A percentile compares a stretch with the other conserved stretches of the same genome.
Conservation (phyloP, 495 filamentous ascomycete species). For the Aspergillus funiculosus region DNA sequence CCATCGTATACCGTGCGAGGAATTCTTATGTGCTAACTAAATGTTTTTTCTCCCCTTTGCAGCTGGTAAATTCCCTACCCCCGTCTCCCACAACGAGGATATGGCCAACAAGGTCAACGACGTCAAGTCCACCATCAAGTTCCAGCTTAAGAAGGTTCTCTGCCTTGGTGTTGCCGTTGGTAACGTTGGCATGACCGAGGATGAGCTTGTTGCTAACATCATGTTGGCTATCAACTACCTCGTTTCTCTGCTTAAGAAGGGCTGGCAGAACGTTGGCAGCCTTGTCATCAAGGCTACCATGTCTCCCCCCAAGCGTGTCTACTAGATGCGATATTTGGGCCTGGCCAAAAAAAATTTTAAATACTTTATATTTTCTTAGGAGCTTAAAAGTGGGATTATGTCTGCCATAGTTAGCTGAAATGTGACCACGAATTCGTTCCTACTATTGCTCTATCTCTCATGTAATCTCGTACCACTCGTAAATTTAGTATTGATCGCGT, state of each 20-base stretch:
- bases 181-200: constrained; percentile 94
- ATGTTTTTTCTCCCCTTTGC: too few relatives aligned
- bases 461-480: not conserved
- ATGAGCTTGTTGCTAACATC: constrained; percentile 94
- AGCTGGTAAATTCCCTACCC: constrained; percentile 99
- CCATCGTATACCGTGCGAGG: not conserved
- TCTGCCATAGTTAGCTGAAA: constrained; percentile 34
- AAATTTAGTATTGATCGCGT: too few relatives aligned
- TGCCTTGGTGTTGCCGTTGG: constrained; percentile 99
- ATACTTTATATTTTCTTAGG: constrained; percentile 16
- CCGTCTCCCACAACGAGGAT: constrained; percentile 92
- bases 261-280: constrained; percentile 99
- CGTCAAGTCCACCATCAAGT: constrained; percentile 99
- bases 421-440: constrained; percentile 27
- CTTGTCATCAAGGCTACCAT: constrained; percentile 99
- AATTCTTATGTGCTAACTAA: constrained; percentile 12
- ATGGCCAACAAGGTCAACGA: constrained; percentile 90
- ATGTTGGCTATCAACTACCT: constrained; percentile 99
- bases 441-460: constrained; percentile 6
- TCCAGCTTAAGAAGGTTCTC: constrained; percentile 99
- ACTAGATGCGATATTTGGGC: constrained; percentile 56
- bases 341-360: not conserved
- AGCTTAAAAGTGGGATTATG: constrained; percentile 26
- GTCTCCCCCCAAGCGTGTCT: constrained; percentile 93
- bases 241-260: constrained; percentile 98